Evolutionary conservation across 2,329 filamentous ascomycete species (phyloP), one percentile per base, ranked within the genome.

Genomic region (Parastagonospora nodorum): DNA sequence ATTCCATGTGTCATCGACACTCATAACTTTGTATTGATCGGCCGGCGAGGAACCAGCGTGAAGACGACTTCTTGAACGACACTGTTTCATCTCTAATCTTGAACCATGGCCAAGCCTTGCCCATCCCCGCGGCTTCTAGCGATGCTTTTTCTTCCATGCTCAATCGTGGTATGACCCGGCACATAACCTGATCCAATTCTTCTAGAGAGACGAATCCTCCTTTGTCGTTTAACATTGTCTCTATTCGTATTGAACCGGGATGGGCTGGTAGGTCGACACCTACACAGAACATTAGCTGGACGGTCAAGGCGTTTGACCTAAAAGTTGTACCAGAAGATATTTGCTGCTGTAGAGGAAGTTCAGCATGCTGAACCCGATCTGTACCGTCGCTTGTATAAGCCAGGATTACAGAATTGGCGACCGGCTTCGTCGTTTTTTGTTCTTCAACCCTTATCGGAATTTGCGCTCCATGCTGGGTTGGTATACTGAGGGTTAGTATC

Each of bases 11-110:
- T 62, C 37, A 67, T 42, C 58, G 58, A 44, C 74, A 76, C 55
- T 74, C 63, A 42, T 66, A 69, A 33, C 62, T 71, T 50, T 72
- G 63, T 14, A 77, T 66, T 47, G 68, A 64, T 53, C 61, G 61
- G 6, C 63, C 70, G 19, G 55, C 63, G 14, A 75, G 64, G 37
- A 68, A 72, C 61, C 61, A 68, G 16, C 55, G 57, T n/a, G 57
- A 65, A 1, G 51, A 44, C 9, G 53, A 42, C 30, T 61, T 52
- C 15, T 67, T 63, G 41, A 77, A 66, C 4, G 55, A 55, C 12
- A 76, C 66, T 28, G 61, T 38, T 6, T 63, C 68, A 44, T 76
- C 73, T 15, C 42, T 50, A 8, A 60, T 48, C 42, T 60, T 61
- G 43, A 76, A 73, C 51, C 58, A 55, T 11, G 63, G 55, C 58